Base-by-base conservation (phyloP, 768 basidiomycete genomes). In the Kwoniella dejecticola region DNA sequence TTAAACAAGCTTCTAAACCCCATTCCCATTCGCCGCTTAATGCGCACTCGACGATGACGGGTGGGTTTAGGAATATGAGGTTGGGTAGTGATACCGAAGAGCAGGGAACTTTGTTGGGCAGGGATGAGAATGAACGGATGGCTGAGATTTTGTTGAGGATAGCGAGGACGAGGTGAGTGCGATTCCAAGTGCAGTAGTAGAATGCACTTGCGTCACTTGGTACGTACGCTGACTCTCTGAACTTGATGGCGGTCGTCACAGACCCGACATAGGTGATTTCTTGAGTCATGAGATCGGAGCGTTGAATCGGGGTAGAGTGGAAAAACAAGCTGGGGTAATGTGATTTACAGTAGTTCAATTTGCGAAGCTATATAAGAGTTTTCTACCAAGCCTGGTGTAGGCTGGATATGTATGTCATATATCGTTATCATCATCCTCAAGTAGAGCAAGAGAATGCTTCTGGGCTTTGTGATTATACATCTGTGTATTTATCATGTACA, bases 141-240 rank as follows among this genome's bases (percentile, higher is more conserved):
- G 77, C 77, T 4, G 77, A 79, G 60, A 66, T 79, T 3, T 53
- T 79, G 27, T 52, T 79, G 21, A 50, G 77, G 45, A 76, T 79
- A 15, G 67, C 72, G 13, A 62, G 76, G 30, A 79, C 74, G 23
- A 69, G 77, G 69, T 69, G 44, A 60, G 68, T 62, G 13, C 13
- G 23, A n/a, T n/a, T n/a, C n/a, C n/a, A 3, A 12, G 4, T 38
- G 13, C 23, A 31, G 31, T 13, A 3, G 29, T 27, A 24, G 29
- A 52, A 19, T n/a, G 19, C n/a, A 19, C 5, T 45, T 24, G n/a
- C n/a, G 44, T 45, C 23, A 27, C 26, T 11, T 13, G n/a, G n/a
- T n/a, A n/a, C n/a, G n/a, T n/a, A n/a, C n/a, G n/a, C n/a, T n/a
- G n/a, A n/a, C n/a, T n/a, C n/a, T n/a, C n/a, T n/a, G 6, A 36